A percentile compares a stretch with the other conserved stretches of the same genome.
Evolutionary conservation across 768 basidiomycete genomes (phyloP).

Genomic region (Epithele typhae): DNA sequence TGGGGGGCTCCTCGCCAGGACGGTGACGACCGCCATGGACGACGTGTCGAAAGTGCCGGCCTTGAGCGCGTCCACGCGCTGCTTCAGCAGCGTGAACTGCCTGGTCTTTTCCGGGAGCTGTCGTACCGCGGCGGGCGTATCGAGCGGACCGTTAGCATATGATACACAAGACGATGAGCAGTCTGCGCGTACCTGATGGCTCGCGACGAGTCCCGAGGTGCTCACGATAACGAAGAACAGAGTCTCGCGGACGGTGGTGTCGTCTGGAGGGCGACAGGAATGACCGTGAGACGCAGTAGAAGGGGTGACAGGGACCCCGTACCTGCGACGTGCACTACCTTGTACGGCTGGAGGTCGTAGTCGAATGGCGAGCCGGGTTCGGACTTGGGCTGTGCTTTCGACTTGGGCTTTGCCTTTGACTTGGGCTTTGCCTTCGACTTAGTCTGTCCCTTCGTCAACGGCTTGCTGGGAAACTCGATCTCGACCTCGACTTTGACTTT

Average conservation of each 20-base stretch:
- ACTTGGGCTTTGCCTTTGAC: no score
- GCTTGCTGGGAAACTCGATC: no score
- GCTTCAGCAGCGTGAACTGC: slow-evolving; percentile 34
- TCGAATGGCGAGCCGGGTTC: slow-evolving; percentile 15
- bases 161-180: not conserved
- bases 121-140: no score
- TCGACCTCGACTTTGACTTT: no score
- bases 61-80: slow-evolving; percentile 28
- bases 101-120: slow-evolving; percentile 44
- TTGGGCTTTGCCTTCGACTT: no score
- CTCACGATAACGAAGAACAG: slow-evolving; percentile 74
- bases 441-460: no score
- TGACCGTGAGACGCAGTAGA: not conserved
- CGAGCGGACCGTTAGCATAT: not conserved
- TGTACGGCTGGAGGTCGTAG: slow-evolving; percentile 48
- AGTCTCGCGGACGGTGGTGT: slow-evolving; percentile 41
- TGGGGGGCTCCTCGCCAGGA: no score
- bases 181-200: slow-evolving; percentile 55
- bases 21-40: slow-evolving; percentile 13
- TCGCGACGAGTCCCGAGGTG: slow-evolving; percentile 70
- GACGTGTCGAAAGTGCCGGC: slow-evolving; percentile 8
- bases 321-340: slow-evolving; percentile 35
- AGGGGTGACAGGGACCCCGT: not conserved
- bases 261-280: not conserved
- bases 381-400: no score